phyloP scores from a whole-genome alignment of 2,329 filamentous ascomycete genomes.

The Aspergillus calidoustus region DNA sequence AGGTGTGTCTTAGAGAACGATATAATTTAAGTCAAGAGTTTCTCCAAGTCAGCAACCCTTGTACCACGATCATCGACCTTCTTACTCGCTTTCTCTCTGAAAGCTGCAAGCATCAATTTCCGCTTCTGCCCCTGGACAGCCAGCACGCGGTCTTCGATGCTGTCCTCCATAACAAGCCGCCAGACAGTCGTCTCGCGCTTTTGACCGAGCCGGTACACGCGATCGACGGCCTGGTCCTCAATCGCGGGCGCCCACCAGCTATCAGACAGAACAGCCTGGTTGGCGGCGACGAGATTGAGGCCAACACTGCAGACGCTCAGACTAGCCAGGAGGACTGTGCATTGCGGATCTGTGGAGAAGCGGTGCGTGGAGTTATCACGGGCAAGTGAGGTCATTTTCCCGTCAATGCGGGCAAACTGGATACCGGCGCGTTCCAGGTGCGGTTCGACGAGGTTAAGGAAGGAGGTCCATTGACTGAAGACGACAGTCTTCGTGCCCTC shows the following conservation, averaged over 20 bases:
- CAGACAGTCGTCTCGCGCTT: slow-evolving; percentile 78
- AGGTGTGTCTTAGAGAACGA: background rate
- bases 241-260: slow-evolving; percentile 94
- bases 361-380: slow-evolving; percentile 74
- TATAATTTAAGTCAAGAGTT: slow-evolving; percentile 34
- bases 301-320: slow-evolving; percentile 83
- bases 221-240: slow-evolving; percentile 88
- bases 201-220: slow-evolving; percentile 85
- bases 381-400: slow-evolving; percentile 70
- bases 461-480: slow-evolving; percentile 80
- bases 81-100: slow-evolving; percentile 70
- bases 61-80: slow-evolving; percentile 60
- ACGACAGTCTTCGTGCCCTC: slow-evolving; percentile 75
- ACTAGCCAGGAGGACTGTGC: slow-evolving; percentile 79
- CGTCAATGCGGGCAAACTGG: slow-evolving; percentile 75
- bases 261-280: slow-evolving; percentile 82
- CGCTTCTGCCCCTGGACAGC: slow-evolving; percentile 80
- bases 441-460: slow-evolving; percentile 75
- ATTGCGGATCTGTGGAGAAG: slow-evolving; percentile 69
- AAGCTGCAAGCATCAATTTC: slow-evolving; percentile 75
- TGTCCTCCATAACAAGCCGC: slow-evolving; percentile 77
- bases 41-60: slow-evolving; percentile 56
- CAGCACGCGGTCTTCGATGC: slow-evolving; percentile 80
- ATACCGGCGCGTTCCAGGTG: slow-evolving; percentile 66
- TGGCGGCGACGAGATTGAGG: slow-evolving; percentile 82